Conservation (phyloP, 768 basidiomycete species). For the Russula ochroleuca region DNA sequence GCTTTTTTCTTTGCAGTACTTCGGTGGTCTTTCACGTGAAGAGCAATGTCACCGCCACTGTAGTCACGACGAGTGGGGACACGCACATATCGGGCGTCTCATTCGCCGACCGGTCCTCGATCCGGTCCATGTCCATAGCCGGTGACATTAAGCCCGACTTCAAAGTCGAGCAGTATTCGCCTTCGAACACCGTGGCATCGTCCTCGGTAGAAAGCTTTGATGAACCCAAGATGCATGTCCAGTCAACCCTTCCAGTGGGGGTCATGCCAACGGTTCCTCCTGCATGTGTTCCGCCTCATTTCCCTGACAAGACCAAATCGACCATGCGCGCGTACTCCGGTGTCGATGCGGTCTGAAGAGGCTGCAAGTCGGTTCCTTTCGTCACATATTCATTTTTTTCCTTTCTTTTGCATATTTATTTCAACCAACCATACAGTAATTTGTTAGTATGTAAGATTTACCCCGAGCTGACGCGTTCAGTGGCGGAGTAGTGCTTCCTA, state of each 20-base stretch:
- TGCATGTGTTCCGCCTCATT: neutral
- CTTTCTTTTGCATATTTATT: neutral
- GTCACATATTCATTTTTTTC: neutral
- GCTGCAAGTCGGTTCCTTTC: neutral
- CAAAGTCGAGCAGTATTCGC: neutral
- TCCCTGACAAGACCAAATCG: neutral
- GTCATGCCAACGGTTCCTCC: neutral
- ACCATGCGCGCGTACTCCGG: neutral
- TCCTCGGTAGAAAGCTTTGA: conserved; percentile 8
- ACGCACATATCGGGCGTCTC: too few relatives aligned
- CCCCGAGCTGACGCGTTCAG: too few relatives aligned
- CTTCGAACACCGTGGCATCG: conserved; percentile 4
- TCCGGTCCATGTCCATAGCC: neutral
- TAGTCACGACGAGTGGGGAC: neutral
- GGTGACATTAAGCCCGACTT: conserved; percentile 5
- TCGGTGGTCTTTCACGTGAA: conserved; percentile 9
- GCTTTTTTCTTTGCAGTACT: neutral
- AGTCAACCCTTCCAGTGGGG: neutral
- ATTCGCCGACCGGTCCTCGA: neutral
- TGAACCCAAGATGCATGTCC: neutral
- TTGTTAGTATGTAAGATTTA: too few relatives aligned
- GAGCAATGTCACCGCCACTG: conserved; percentile 2
- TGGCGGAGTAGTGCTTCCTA: too few relatives aligned
- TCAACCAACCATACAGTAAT: neutral
- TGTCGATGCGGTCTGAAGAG: neutral